Evolutionary conservation across 495 filamentous ascomycete species (phyloP), one percentile per base, ranked within the genome.

Genomic region (Eremomyces bilateralis): DNA sequence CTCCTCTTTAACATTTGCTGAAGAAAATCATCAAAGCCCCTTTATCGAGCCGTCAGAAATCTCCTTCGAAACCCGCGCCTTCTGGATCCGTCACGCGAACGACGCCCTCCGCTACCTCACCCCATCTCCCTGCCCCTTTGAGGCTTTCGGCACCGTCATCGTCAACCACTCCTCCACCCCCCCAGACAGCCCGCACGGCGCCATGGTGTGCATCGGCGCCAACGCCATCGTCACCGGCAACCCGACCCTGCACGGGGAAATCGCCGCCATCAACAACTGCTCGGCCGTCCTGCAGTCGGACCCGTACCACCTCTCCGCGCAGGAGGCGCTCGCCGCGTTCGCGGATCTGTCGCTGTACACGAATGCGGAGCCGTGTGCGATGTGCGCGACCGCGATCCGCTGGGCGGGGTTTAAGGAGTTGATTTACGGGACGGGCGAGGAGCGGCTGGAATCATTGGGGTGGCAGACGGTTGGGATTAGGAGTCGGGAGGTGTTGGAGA

Each of bases 331-430:
- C 8, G 50, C 41, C 15, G 64, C 63, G 13, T 67, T 61, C 35
- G 29, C 42, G n/a, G 36, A 57, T 21, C 41, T 71, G 13, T 52
- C 54, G 5, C 47, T 68, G 3, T 71, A 71, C 48, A 71, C 65
- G 4, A 68, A 63, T 45, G 63, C 58, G 3, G 63, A 69, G 42
- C 59, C 57, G 35, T 71, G 66, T 46, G 62, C 63, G 4, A 71
- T 69, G 59, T 71, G 66, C 42, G 65, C 66, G 0, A 56, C 62
- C 2, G 65, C 61, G 1, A 64, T 68, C 35, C 56, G 65, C 0
- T 67, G 61, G 58, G 50, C 64, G 0, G 63, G 62, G 4, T 66
- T 71, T 43, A 51, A 48, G 8, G 64, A 69, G 49, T 63, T 59
- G 44, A 54, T 69, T 10, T 67, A 61, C 41, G 63, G 61, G 10